These are phyloP conservation scores for Artemisia argyi DNA, from an alignment of 129 eudicot species.

Conservation along the genomic window DNA sequence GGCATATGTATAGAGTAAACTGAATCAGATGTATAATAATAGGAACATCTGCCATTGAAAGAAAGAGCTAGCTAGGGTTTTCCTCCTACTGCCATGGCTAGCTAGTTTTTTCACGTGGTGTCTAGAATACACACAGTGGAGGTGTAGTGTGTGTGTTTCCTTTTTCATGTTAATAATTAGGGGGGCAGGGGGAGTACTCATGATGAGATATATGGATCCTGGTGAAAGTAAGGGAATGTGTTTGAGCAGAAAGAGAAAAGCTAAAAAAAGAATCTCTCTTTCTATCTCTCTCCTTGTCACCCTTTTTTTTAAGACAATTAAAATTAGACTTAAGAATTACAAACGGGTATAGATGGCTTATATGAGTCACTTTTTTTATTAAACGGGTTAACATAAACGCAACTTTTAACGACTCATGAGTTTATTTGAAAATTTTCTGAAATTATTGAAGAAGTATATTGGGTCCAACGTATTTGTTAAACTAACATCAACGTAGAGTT, in stretches of 20 bases:
- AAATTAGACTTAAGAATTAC: too few relatives aligned
- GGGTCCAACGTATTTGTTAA: too few relatives aligned
- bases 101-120: slow-evolving; percentile 40
- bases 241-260: slow-evolving; percentile 36
- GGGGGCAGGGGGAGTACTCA: slow-evolving; percentile 27
- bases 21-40: slow-evolving; percentile 40
- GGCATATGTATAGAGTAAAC: slow-evolving; percentile 29
- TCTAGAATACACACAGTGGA: slow-evolving; percentile 28
- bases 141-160: slow-evolving; percentile 44
- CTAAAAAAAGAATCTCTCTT: slow-evolving; percentile 29
- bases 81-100: slow-evolving; percentile 16
- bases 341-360: too few relatives aligned
- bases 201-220: slow-evolving; percentile 42
- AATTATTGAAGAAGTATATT: too few relatives aligned
- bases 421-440: too few relatives aligned
- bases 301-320: background rate
- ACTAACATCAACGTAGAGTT: too few relatives aligned
- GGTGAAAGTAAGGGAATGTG: slow-evolving; percentile 47
- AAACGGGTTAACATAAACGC: too few relatives aligned
- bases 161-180: slow-evolving; percentile 33
- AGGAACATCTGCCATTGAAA: slow-evolving; percentile 43
- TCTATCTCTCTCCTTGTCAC: slow-evolving; percentile 9
- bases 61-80: slow-evolving; percentile 29
- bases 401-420: too few relatives aligned
- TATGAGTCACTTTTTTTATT: too few relatives aligned